Base-by-base conservation (phyloP, 2,329 filamentous ascomycete species). In the Hymenoscyphus repandus region DNA sequence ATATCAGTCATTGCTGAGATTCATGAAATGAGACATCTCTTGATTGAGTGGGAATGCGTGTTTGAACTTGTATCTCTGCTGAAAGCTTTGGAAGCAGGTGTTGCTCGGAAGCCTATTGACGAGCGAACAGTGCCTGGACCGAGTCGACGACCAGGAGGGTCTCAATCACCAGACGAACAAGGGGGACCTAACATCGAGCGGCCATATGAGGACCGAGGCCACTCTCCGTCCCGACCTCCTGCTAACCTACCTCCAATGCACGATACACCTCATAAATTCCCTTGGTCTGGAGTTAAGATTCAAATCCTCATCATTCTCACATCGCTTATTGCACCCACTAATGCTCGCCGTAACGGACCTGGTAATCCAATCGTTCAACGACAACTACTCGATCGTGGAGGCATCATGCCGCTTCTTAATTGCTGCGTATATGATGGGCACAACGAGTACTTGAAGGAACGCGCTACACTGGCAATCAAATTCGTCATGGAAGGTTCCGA, bases 381-480 rank as follows among this genome's bases (percentile, higher is more conserved):
- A 61, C 92, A 96, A 66, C 88, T 97, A 55, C 81, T 95, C 40
- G 79, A 83, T 44, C 82, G 92, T 61, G 88, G 90, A 57, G 92
- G 92, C 38, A 87, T 97, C 39, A 88, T 95, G 59, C 85, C 88
- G 0, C 78, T 97, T 17, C 79, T 96, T 13, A 90, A 90, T 63
- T 96, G 90, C 69, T 96, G 90, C 62, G 80, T 84, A 31, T 93
- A 93, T 65, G 92, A 97, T 65, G 90, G 92, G 60, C 83, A 95
- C 70, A 96, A 96, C 64, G 90, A 90, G 0, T 96, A 92, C 65
- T 91, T 95, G 56, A 89, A 92, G 62, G 92, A 97, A 68, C 88
- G 91, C 57, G 88, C 90, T 2, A 89, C 91, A 45, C 84, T 95
- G 66, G 91, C 88, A 58, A 76, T 95, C n/a, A 91, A 92, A 65